phyloP scores from a whole-genome alignment of 1,284 basidiomycete genomes.

The Irpex lacteus region DNA sequence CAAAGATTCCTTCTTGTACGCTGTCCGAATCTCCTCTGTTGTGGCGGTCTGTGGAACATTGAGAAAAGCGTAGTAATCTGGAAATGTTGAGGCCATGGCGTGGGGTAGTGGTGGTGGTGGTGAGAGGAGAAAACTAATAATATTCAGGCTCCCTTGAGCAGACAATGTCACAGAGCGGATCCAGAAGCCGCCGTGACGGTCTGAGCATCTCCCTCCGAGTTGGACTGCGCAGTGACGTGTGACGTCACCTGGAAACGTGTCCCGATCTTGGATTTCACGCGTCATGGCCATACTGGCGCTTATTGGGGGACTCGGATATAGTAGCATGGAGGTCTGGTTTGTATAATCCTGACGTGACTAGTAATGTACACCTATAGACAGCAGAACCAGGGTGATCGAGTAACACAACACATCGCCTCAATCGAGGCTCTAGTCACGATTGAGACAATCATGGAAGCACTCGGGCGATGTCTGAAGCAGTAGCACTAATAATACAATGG shows the following conservation, averaged over 20 bases:
- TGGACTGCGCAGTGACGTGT: background rate
- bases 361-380: background rate
- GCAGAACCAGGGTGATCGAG: background rate
- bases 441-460: background rate
- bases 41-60: conserved; percentile 57
- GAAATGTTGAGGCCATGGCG: conserved; percentile 56
- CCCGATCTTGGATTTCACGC: background rate
- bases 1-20: conserved; percentile 82
- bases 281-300: background rate
- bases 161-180: background rate
- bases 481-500: conserved; percentile 5
- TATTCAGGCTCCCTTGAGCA: background rate
- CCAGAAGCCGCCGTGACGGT: background rate
- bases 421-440: no score
- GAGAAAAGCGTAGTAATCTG: conserved; percentile 75
- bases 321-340: no score
- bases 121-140: background rate
- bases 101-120: background rate
- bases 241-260: background rate
- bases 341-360: background rate
- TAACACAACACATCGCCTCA: background rate
- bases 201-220: background rate
- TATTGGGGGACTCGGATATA: no score
- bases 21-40: conserved; percentile 72
- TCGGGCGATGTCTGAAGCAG: background rate